Base-by-base conservation (phyloP, 2,329 filamentous ascomycete genomes). In the Penicillium sclerotigenum region DNA sequence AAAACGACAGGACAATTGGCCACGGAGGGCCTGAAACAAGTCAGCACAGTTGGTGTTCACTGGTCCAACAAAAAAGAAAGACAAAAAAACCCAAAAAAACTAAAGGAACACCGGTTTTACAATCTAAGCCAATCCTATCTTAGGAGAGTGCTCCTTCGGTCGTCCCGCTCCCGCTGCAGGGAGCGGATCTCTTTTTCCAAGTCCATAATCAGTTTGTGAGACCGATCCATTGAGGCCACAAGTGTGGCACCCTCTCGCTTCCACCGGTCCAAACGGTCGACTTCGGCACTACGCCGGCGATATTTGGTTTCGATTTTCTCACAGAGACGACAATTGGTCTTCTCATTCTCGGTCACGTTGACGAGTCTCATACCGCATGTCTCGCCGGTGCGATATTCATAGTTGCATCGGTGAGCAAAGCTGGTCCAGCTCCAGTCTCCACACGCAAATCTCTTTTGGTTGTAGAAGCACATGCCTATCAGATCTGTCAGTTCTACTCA, bases 341-440 rank as follows among this genome's bases (percentile, higher is more conserved):
- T 66, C 52, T 87, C 80, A 57, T 80, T 79, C 61, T 84, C 80
- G 26, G 90, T 92, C 65, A 85, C 79, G 79, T 89, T 91, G 70
- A 96, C 87, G 62, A 96, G 84, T 78, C 91, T 96, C 78, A 96
- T 87, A 59, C 93, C 93, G 77, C 93, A 97, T 36, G 93, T 97
- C 81, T 97, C 93, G 68, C 93, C 93, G 64, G 90, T 96, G 63
- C 93, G 89, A 79, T 96, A 95, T 75, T 97, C 93, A 76, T 91
- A 91, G 75, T 89, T 87, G 82, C 93, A 97, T 73, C 96, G 92
- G 75, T 92, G 85, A 64, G 89, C 87, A 80, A 97, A 97, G 78
- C 88, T 88, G 64, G 90, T 89, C 92, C 92, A 97, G 76, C 91
- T 91, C 87, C 89, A 96, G 82, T 91, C 93, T 70, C 89, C 89